These are phyloP conservation scores for Cyberlindnera maclurae DNA, from an alignment of 805 yeast species.

Conservation along the genomic window DNA sequence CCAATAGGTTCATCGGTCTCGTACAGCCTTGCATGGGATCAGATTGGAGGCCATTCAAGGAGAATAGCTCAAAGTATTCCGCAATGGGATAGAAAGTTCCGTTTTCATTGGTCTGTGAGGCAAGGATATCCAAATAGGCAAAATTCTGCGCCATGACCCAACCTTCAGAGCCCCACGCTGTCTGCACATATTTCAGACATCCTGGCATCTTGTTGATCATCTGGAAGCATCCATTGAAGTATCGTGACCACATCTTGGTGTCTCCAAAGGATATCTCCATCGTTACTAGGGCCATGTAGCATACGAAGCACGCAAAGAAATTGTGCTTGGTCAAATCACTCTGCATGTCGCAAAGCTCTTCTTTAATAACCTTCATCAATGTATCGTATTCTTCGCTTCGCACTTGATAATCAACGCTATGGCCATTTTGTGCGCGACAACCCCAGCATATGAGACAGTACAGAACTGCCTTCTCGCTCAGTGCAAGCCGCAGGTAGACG, in stretches of 20 bases:
- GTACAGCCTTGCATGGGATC: slow-evolving; percentile 72
- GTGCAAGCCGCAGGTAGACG: slow-evolving; percentile 39
- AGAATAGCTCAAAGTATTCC: slow-evolving; percentile 15
- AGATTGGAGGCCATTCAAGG: slow-evolving; percentile 1
- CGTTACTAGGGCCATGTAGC: slow-evolving; percentile 16
- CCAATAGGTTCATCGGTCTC: slow-evolving; percentile 50
- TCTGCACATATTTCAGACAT: slow-evolving; percentile 11
- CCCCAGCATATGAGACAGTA: slow-evolving; percentile 50
- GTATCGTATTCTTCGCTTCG: slow-evolving; percentile 13
- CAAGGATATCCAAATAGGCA: too few relatives aligned
- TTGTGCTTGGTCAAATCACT: slow-evolving; percentile 13
- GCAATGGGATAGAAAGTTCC: slow-evolving; percentile 23
- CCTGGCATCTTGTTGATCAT: slow-evolving; percentile 19
- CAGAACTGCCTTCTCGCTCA: slow-evolving; percentile 34
- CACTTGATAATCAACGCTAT: slow-evolving; percentile 6
- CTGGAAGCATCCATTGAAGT: slow-evolving; percentile 15
- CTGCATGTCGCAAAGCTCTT: slow-evolving; percentile 20
- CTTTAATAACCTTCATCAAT: slow-evolving; percentile 5
- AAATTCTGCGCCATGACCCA: slow-evolving; percentile 20
- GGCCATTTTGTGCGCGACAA: slow-evolving; percentile 21
- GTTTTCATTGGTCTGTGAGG: slow-evolving; percentile 22
- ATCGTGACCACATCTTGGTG: slow-evolving; percentile 16
- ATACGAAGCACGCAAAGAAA: slow-evolving; percentile 12
- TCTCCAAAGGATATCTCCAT: slow-evolving; percentile 22
- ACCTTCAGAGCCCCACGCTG: slow-evolving; percentile 13